Evolutionary conservation across 495 filamentous ascomycete species (phyloP).

Genomic region (Trichocladium uniseriatum): DNA sequence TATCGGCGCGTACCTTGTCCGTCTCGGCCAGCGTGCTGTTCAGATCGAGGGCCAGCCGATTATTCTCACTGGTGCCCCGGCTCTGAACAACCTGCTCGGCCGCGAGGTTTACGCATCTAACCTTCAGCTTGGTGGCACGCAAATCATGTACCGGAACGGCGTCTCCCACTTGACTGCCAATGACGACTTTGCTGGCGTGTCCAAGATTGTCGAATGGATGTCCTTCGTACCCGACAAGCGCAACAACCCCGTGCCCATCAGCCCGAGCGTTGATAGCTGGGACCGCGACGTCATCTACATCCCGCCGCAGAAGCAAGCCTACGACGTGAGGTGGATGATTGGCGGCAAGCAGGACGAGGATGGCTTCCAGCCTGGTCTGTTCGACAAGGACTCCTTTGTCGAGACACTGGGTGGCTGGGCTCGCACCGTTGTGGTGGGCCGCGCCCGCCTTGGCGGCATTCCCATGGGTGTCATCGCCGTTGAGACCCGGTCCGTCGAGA

Average conservation of each 20-base stretch:
- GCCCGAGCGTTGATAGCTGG: constrained; percentile 77
- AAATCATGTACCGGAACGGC: constrained; percentile 99
- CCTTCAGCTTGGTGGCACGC: constrained; percentile 94
- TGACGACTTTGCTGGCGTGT: constrained; percentile 95
- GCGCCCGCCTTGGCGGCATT: constrained; percentile 93
- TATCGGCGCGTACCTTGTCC: constrained; percentile 97
- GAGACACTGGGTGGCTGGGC: constrained; percentile 97
- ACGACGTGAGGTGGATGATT: constrained; percentile 91
- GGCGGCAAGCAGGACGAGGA: constrained; percentile 75
- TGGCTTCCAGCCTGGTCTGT: constrained; percentile 77
- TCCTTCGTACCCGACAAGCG: constrained; percentile 93
- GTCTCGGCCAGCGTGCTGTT: constrained; percentile 93
- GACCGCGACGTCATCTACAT: constrained; percentile 83
- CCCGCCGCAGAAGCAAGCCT: constrained; percentile 78
- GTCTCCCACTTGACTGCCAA: constrained; percentile 97
- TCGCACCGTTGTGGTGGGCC: constrained; percentile 90
- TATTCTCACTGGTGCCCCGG: constrained; percentile 93
- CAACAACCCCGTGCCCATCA: constrained; percentile 78
- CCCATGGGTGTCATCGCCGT: constrained; percentile 98
- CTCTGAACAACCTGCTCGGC: constrained; percentile 95
- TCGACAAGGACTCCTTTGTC: constrained; percentile 93
- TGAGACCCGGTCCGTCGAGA: constrained; percentile 92
- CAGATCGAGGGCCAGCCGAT: constrained; percentile 99
- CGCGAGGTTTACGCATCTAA: constrained; percentile 99
- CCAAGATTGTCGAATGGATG: constrained; percentile 97